Conservation (phyloP, 768 basidiomycete species). For the Amanita brunnescens region DNA sequence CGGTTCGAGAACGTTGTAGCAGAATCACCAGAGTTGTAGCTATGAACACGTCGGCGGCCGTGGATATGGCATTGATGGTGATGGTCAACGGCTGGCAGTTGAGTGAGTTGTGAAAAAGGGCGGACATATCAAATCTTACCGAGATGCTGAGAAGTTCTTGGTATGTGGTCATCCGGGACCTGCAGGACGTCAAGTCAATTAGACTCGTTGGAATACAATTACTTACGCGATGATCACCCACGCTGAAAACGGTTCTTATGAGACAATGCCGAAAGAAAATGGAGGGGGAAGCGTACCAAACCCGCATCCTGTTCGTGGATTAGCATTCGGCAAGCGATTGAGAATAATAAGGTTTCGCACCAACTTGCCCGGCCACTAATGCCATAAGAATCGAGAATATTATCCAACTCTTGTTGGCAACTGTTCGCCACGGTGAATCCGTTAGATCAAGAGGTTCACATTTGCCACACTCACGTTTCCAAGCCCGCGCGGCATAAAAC, state of each 20-base stretch:
- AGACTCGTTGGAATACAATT: not conserved
- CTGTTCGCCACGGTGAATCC: conserved; percentile 14
- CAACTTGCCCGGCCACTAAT: conserved; percentile 23
- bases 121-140: conserved; percentile 11
- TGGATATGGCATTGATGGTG: conserved; percentile 32
- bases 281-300: conserved; percentile 18
- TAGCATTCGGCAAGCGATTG: not conserved
- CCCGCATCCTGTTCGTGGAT: conserved; percentile 20
- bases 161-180: conserved; percentile 25
- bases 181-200: conserved; percentile 5
- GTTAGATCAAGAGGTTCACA: too few species aligned
- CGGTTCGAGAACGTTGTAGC: conserved; percentile 34
- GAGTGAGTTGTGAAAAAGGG: not conserved
- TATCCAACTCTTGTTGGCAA: conserved; percentile 31
- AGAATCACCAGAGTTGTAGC: conserved; percentile 28
- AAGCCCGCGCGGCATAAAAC: conserved; percentile 43
- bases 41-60: conserved; percentile 36
- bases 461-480: conserved; percentile 26
- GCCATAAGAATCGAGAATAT: conserved; percentile 23
- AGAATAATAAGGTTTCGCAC: conserved; percentile 14
- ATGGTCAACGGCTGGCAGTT: conserved; percentile 27
- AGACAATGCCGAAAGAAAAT: not conserved
- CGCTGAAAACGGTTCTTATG: conserved; percentile 15
- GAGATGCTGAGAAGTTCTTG: conserved; percentile 24
- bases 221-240: conserved; percentile 36